These are phyloP conservation scores for Blastobotrys mokoenaii DNA, from an alignment of 805 yeast species.

Conservation along the genomic window DNA sequence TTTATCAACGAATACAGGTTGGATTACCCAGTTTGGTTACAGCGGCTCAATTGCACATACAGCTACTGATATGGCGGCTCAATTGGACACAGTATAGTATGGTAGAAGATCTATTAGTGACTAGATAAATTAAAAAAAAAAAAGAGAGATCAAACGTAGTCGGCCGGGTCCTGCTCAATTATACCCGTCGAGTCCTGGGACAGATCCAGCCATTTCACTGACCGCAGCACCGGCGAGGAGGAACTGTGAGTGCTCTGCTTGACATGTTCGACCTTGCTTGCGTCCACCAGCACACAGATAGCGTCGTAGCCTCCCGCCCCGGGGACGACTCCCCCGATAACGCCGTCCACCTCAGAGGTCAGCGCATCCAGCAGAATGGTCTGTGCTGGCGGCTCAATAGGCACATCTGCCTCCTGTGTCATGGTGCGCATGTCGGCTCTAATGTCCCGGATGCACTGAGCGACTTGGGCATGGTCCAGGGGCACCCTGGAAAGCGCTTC, in stretches of 20 bases:
- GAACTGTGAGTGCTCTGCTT: conserved; percentile 22
- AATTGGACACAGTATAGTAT: too few species aligned
- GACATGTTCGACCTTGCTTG: conserved; percentile 33
- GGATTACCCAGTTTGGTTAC: too few species aligned
- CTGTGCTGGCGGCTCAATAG: conserved; percentile 80
- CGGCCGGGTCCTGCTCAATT: not conserved
- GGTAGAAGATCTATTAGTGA: not conserved
- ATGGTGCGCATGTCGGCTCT: conserved; percentile 51
- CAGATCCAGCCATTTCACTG: conserved; percentile 2
- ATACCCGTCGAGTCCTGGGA: conserved; percentile 1
- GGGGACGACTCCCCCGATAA: conserved; percentile 92
- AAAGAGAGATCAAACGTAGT: not conserved
- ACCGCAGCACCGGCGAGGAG: not conserved
- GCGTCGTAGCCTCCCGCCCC: conserved; percentile 99
- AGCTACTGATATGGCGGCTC: too few species aligned
- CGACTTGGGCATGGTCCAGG: conserved; percentile 24
- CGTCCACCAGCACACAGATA: conserved; percentile 59
- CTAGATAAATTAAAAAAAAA: not conserved
- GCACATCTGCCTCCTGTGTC: conserved; percentile 64
- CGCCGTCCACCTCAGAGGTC: conserved; percentile 49
- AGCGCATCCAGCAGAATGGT: conserved; percentile 58
- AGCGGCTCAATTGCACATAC: too few species aligned
- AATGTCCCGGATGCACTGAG: conserved; percentile 28
- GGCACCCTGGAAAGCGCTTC: conserved; percentile 35
- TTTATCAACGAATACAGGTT: too few species aligned